phyloP scores from a whole-genome alignment of 495 filamentous ascomycete genomes.

The Aspergillus olivimuriae region DNA sequence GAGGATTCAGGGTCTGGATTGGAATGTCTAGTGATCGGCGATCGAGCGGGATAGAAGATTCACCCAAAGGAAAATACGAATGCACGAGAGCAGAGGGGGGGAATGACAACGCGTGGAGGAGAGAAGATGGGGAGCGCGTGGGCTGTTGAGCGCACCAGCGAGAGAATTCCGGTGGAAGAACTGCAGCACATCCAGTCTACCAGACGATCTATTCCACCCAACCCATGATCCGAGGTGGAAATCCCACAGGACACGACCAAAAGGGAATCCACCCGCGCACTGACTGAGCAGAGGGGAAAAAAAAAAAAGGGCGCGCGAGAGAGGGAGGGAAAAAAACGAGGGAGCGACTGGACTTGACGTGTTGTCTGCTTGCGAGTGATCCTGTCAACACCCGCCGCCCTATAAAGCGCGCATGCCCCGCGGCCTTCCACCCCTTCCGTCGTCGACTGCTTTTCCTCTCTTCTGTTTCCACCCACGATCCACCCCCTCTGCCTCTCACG shows the following conservation, averaged over 20 bases:
- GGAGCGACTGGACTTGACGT: slow-evolving; percentile 14
- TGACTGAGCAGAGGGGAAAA: slow-evolving; percentile 5
- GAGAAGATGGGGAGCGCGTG: neutral
- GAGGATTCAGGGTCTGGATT: too few species aligned
- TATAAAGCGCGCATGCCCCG: slow-evolving; percentile 50
- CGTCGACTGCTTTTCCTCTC: slow-evolving; percentile 19
- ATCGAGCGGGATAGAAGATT: neutral
- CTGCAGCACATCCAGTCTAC: too few species aligned
- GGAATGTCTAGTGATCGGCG: neutral
- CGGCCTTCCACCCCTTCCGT: slow-evolving; percentile 37
- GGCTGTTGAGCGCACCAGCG: too few species aligned
- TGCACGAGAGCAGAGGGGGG: too few species aligned
- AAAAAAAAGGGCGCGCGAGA: slow-evolving; percentile 12
- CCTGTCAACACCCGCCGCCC: slow-evolving; percentile 41
- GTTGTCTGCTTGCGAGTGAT: slow-evolving; percentile 30
- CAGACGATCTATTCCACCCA: too few species aligned
- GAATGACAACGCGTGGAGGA: neutral
- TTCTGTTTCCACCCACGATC: slow-evolving; percentile 21
- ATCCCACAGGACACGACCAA: slow-evolving; percentile 5
- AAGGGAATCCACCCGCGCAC: too few species aligned
- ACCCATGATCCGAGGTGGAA: too few species aligned
- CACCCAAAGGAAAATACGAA: too few species aligned
- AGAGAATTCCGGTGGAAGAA: too few species aligned
- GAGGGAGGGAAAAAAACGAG: slow-evolving; percentile 9
- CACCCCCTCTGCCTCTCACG: slow-evolving; percentile 10